phyloP scores from a whole-genome alignment of 2,329 filamentous ascomycete genomes.

The Rhynchosporium secalis region DNA sequence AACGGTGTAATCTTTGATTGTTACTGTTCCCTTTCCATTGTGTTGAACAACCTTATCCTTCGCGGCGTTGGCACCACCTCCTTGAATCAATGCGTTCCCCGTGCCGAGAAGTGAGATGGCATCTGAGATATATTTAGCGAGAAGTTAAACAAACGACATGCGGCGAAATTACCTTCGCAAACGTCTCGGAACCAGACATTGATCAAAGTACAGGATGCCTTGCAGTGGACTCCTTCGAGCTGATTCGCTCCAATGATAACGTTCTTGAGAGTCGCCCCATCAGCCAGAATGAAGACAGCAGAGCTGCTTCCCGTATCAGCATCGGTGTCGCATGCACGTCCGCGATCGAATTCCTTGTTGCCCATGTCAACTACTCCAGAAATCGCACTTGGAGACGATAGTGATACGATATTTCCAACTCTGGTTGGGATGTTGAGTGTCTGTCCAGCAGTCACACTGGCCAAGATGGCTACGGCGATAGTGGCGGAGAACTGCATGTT shows the following conservation, averaged over 20 bases:
- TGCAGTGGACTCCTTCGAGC: constrained; percentile 53
- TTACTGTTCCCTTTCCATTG: constrained; percentile 40
- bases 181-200: constrained; percentile 45
- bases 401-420: constrained; percentile 22
- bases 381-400: constrained; percentile 22
- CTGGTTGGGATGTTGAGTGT: constrained; percentile 29
- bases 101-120: constrained; percentile 40
- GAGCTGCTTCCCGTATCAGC: constrained; percentile 33
- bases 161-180: constrained; percentile 27
- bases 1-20: constrained; percentile 43
- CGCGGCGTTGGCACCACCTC: constrained; percentile 41
- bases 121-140: constrained; percentile 5
- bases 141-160: constrained; percentile 5
- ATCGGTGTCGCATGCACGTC: constrained; percentile 29
- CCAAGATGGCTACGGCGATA: constrained; percentile 25
- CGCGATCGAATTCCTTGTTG: constrained; percentile 33
- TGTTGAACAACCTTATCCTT: constrained; percentile 43
- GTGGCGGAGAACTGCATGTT: constrained; percentile 27
- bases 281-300: constrained; percentile 54
- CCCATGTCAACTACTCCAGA: constrained; percentile 26
- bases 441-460: constrained; percentile 26
- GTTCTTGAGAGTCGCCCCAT: constrained; percentile 52
- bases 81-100: constrained; percentile 40
- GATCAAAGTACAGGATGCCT: constrained; percentile 48
- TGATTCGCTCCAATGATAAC: constrained; percentile 55